Percentiles rank a stretch among this genome's conserved stretches.
phyloP scores from a whole-genome alignment of 768 basidiomycete species.

The Strobilomyces confusus region DNA sequence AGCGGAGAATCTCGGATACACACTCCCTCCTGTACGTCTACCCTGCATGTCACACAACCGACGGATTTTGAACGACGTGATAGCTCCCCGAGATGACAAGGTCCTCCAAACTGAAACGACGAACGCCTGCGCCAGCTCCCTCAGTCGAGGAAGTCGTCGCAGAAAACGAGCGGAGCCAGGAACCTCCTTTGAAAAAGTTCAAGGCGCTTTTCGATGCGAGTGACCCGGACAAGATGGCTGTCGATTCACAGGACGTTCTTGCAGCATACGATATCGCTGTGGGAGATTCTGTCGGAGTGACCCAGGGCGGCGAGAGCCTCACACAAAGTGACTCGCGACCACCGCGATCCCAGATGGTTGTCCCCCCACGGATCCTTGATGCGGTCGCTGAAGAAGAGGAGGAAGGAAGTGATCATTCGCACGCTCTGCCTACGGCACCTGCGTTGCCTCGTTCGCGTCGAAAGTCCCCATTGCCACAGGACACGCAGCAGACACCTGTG shows the following conservation, averaged over 20 bases:
- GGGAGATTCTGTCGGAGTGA: constrained; percentile 11
- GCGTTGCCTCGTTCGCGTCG: neutral
- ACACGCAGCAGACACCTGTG: neutral
- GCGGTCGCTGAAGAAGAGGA: constrained; percentile 55
- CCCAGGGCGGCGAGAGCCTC: constrained; percentile 18
- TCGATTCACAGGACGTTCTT: constrained; percentile 18
- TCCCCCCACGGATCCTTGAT: constrained; percentile 22
- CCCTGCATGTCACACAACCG: neutral
- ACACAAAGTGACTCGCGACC: constrained; percentile 26
- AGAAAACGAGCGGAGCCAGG: constrained; percentile 23
- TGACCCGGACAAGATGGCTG: constrained; percentile 42
- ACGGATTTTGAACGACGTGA: neutral
- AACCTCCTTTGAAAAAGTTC: constrained; percentile 67
- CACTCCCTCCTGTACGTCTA: constrained; percentile 25
- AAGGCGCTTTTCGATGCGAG: constrained; percentile 67
- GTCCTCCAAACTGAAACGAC: constrained; percentile 50
- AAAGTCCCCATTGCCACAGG: constrained; percentile 2
- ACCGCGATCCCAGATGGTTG: constrained; percentile 2
- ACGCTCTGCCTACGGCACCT: neutral
- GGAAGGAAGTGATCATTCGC: constrained; percentile 32
- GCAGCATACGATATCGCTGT: constrained; percentile 10
- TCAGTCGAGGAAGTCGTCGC: constrained; percentile 16
- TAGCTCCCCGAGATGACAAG: constrained; percentile 42
- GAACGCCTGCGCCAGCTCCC: constrained; percentile 36
- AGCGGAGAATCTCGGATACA: constrained; percentile 10